Evolutionary conservation across 1,139 yeast species (phyloP), one percentile per base, ranked within the genome.

Genomic region (Suhomyces terraborum): DNA sequence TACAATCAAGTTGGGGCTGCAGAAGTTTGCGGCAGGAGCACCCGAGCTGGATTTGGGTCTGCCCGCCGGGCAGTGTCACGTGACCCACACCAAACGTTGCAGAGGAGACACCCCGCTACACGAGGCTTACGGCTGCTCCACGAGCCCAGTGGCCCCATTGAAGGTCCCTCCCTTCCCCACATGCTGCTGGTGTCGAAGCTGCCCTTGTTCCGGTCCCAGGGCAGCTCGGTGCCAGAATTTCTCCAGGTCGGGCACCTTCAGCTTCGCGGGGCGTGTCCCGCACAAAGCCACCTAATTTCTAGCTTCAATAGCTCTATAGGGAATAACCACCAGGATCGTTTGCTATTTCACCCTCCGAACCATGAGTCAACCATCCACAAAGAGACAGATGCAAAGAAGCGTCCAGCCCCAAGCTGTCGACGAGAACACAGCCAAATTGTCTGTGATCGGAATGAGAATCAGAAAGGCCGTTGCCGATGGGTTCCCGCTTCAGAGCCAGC

Each of bases 381-480:
- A 63, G 38, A 58, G 64, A 44, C 56, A 52, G 32, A 55, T 53
- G 52, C 41, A 45, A 27, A 51, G 52, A 4, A 52, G 54, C 16
- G 37, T 37, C 24, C 40, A 42, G 32, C 48, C 53, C 2, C 42
- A 42, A 40, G 54, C 52, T 48, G 56, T 49, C 29, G 62, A 49
- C 29, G 57, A 51, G 31, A 62, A 47, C 20, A 45, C 55, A 1
- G 62, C 65, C 9, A 53, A 60, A 4, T 66, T 84, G 20, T 73
- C 82, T 31, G 73, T 82, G 0, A 55, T 83, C 5, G 89, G 88
- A 0, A 83, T 82, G 88, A 70, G 88, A 48, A 78, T 84, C 49
- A 74, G 93, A 55, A 81, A 82, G 53, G 73, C 84, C 2, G 80
- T 84, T 2, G 70, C 79, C 33, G 82, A 81, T 35, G 89, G 88